Evolutionary conservation across 352 stramenopile species (phyloP).

Genomic region (Globisporangium nunn): DNA sequence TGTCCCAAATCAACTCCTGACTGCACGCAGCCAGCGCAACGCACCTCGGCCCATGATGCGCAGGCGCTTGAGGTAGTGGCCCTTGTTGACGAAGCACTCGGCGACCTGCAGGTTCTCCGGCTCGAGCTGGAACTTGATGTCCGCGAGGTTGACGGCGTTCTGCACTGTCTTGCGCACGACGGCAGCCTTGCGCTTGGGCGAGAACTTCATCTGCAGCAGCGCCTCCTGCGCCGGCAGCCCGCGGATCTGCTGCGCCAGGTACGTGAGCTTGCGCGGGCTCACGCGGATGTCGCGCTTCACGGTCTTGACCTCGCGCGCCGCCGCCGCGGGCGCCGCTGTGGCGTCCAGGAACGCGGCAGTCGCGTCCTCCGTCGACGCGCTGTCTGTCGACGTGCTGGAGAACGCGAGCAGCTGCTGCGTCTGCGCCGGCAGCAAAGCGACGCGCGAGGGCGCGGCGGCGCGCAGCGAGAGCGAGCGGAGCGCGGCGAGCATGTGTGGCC

Average conservation of each 20-base stretch:
- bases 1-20: too few species aligned
- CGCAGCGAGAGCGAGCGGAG: slow-evolving; percentile 64
- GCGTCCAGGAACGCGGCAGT: slow-evolving; percentile 57
- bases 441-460: slow-evolving; percentile 7
- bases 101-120: slow-evolving; percentile 75
- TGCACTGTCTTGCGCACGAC: slow-evolving; percentile 82
- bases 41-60: slow-evolving; percentile 80
- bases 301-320: slow-evolving; percentile 60
- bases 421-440: slow-evolving; percentile 31
- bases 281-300: slow-evolving; percentile 79
- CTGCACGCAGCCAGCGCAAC: slow-evolving; percentile 1
- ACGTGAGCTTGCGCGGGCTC: slow-evolving; percentile 76
- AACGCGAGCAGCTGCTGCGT: slow-evolving; percentile 11
- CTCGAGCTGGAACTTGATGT: slow-evolving; percentile 87
- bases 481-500: slow-evolving; percentile 39
- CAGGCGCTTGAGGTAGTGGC: slow-evolving; percentile 74
- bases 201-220: slow-evolving; percentile 85
- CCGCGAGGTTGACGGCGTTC: slow-evolving; percentile 82
- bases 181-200: slow-evolving; percentile 77
- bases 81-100: slow-evolving; percentile 85
- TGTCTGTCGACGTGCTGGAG: slow-evolving; percentile 14
- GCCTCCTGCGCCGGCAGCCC: slow-evolving; percentile 67
- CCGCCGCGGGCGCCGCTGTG: slow-evolving; percentile 37
- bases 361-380: slow-evolving; percentile 24
- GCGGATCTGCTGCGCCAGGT: slow-evolving; percentile 79